phyloP scores from a whole-genome alignment of 768 basidiomycete species.

The Rhodotorula diobovata region DNA sequence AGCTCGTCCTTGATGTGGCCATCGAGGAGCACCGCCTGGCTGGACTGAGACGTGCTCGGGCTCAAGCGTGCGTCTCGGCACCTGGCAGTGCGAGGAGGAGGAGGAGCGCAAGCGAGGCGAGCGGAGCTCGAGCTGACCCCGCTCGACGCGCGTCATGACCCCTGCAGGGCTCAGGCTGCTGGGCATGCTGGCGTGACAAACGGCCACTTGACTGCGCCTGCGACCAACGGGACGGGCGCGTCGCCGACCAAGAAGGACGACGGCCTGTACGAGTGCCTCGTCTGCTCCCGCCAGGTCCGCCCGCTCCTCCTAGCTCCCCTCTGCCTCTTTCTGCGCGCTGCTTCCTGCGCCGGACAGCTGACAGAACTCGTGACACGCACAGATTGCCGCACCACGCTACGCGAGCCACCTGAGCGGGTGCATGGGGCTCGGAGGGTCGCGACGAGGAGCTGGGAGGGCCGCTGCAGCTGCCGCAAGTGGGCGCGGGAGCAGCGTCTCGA shows the following conservation, averaged over 20 bases:
- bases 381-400: slow-evolving; percentile 34
- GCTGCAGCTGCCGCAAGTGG: slow-evolving; percentile 9
- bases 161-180: not conserved
- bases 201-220: too few species aligned
- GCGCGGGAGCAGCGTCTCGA: not conserved
- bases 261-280: slow-evolving; percentile 26
- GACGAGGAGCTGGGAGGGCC: slow-evolving; percentile 11
- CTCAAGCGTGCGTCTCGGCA: not conserved
- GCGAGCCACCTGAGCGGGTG: slow-evolving; percentile 35
- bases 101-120: not conserved
- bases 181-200: not conserved
- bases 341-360: not conserved
- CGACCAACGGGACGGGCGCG: not conserved
- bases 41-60: not conserved
- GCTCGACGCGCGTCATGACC: too few species aligned
- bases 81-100: not conserved
- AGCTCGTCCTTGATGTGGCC: slow-evolving; percentile 24
- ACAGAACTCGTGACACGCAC: accelerated
- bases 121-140: not conserved
- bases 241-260: slow-evolving; percentile 37
- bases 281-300: slow-evolving; percentile 12
- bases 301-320: not conserved
- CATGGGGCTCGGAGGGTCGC: slow-evolving; percentile 24
- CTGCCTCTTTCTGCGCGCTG: accelerated
- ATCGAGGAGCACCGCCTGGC: slow-evolving; percentile 28